These are phyloP conservation scores for Pseudovirgaria hyperparasitica DNA, from an alignment of 2,329 filamentous ascomycete species.

Conservation along the genomic window DNA sequence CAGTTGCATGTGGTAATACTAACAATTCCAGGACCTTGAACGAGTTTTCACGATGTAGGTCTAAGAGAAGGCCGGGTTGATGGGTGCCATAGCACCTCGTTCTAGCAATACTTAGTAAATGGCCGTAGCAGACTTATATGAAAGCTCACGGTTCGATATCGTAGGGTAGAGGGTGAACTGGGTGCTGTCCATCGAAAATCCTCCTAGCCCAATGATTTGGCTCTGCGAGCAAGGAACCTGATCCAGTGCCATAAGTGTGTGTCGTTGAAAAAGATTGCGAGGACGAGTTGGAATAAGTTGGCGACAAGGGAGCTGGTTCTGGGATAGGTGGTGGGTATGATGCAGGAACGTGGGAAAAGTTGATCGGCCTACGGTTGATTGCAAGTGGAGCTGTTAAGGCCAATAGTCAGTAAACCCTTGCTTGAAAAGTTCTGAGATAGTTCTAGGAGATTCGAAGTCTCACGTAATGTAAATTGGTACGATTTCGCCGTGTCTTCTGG, in stretches of 20 bases:
- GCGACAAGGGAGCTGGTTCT: conserved; percentile 27
- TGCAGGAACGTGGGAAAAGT: conserved; percentile 14
- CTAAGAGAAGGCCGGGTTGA: conserved; percentile 19
- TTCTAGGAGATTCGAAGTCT: too few species aligned
- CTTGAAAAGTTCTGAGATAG: too few species aligned
- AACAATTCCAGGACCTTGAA: conserved; percentile 26
- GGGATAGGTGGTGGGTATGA: conserved; percentile 21
- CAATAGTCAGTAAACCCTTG: too few species aligned
- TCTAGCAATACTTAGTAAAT: conserved; percentile 7
- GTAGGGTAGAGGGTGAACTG: conserved; percentile 14
- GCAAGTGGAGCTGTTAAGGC: too few species aligned
- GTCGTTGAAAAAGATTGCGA: conserved; percentile 27
- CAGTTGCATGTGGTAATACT: conserved; percentile 3
- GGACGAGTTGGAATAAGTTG: conserved; percentile 29
- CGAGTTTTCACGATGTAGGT: conserved; percentile 26
- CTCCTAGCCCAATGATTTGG: conserved; percentile 30
- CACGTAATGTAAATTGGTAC: too few species aligned
- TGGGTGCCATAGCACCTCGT: conserved; percentile 24
- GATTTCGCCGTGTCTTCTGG: too few species aligned
- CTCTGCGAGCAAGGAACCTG: conserved; percentile 14
- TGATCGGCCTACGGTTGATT: too few species aligned
- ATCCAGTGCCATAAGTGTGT: conserved; percentile 22
- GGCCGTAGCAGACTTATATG: not conserved
- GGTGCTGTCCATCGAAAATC: conserved; percentile 30
- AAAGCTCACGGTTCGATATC: conserved; percentile 7